Base-by-base conservation (phyloP, 495 filamentous ascomycete genomes). In the Daldinia concentrica region DNA sequence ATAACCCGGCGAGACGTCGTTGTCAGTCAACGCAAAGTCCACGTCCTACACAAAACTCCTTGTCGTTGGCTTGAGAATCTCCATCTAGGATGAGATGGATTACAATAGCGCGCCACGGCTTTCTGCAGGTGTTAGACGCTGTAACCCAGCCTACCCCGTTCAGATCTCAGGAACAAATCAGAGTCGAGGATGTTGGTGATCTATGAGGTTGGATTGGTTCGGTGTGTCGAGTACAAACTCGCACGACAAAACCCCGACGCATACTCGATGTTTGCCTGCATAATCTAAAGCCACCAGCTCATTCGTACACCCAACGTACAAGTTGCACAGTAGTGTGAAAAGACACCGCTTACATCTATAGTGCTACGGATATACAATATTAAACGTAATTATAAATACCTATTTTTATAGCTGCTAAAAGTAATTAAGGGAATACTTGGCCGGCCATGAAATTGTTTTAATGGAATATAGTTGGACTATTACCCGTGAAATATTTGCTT, bases 211-310 rank as follows among this genome's bases (percentile, higher is more conserved):
- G 30, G 34, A 50, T 69, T 63, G 71, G 58, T 30, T 61, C 62
- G 62, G 58, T 29, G 61, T 56, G 61, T 65, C 56, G 26, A 61
- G 68, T 61, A 57, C 55, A 41, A 61, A 73, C 64, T 73, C 61
- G 70, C 61, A 73, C 65, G 56, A 62, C 54, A 73, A 73, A 68
- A 57, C 22, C 70, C 70, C 70, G 70, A 68, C 50, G 65, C 70
- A 66, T 52, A 61, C 34, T 63, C 6, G 62, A 69, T 69, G 71
- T 69, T 73, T 73, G 71, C 66, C 66, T 69, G 71, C 71, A 69
- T 69, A 66, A 69, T 69, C 66, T 59, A 14, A 69, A 63, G 66
- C 66, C 61, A 68, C 57, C 56, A 62, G 65, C 50, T 62, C 50
- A 55, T 62, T 41, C 56, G 66, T 73, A 56, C 66, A 34, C 71